Base-by-base conservation (phyloP, 2,329 filamentous ascomycete species). In the Torrubiella hemipterigena region DNA sequence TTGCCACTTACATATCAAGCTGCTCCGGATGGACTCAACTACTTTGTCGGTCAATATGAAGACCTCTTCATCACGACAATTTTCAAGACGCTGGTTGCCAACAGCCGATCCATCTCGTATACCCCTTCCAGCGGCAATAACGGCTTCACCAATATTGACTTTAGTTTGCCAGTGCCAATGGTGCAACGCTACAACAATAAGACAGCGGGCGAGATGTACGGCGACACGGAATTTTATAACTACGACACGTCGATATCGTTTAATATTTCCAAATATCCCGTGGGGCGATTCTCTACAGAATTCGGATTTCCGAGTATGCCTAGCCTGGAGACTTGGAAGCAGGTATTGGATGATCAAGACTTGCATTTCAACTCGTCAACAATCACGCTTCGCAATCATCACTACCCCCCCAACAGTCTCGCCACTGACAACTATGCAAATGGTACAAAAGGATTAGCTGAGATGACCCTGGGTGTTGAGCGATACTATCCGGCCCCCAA, bases 391-490 rank as follows among this genome's bases (percentile, higher is more conserved):
- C 33, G 33, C 16, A 75, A 77, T 42, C 71, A 74, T 27, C 73
- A 78, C 46, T 67, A 70, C 17, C 33, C 33, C 12, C 18, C 33
- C 4, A 25, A 25, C 7, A 24, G 33, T 7, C 6, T 35, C 7
- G 17, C 22, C 5, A 14, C 28, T 6, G 22, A 24, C 9, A 31
- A 35, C 16, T 11, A n/a, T 7, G 23, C 28, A 17, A 35, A 31
- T 11, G 16, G 33, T 12, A 11, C 18, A 7, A 26, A 17, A 14
- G 67, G 67, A 3, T 61, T 67, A 53, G 65, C 48, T 0, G 65
- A 78, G 39, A 77, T 77, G 72, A 76, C 71, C 0, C 44, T 62
- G 13, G 69, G 65, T 0, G 67, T 67, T 0, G 46, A 70, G 40
- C 41, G 48, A 20, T 77, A 71, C 56, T 77, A 76, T 39, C 73